Evolutionary conservation across 2,329 filamentous ascomycete genomes (phyloP).

Genomic region (Fusarium mangiferae): DNA sequence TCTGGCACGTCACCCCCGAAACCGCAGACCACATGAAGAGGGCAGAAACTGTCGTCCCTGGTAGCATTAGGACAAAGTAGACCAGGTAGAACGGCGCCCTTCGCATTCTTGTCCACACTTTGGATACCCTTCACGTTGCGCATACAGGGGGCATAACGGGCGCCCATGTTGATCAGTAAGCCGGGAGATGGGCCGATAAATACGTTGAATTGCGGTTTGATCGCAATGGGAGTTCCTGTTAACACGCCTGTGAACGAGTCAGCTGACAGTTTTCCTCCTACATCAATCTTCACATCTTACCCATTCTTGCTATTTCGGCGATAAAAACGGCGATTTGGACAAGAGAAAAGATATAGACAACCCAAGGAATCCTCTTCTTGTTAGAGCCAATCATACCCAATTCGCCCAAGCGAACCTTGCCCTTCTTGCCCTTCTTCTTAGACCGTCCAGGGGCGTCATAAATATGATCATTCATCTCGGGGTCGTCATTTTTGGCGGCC

Average conservation of each 20-base stretch:
- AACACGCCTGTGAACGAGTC: slow-evolving; percentile 66
- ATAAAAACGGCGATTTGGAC: slow-evolving; percentile 89
- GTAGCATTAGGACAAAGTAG: slow-evolving; percentile 90
- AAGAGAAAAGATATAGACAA: slow-evolving; percentile 82
- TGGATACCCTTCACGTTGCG: slow-evolving; percentile 78
- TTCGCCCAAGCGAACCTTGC: slow-evolving; percentile 65
- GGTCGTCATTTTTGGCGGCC: slow-evolving; percentile 54
- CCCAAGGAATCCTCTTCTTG: slow-evolving; percentile 74
- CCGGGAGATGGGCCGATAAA: slow-evolving; percentile 96
- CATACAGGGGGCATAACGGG: slow-evolving; percentile 94
- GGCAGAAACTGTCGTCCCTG: slow-evolving; percentile 69
- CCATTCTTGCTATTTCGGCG: slow-evolving; percentile 85
- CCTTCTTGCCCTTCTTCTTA: slow-evolving; percentile 51
- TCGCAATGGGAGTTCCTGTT: slow-evolving; percentile 82
- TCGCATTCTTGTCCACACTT: slow-evolving; percentile 51
- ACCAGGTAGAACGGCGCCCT: slow-evolving; percentile 46
- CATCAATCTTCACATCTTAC: slow-evolving; percentile 58
- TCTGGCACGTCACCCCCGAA: slow-evolving; percentile 76
- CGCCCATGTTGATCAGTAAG: slow-evolving; percentile 96
- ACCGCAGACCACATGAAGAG: slow-evolving; percentile 83
- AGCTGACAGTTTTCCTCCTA: slow-evolving; percentile 8
- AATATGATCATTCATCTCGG: slow-evolving; percentile 65
- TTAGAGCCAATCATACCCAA: slow-evolving; percentile 68
- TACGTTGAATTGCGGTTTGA: slow-evolving; percentile 87
- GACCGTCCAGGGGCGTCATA: slow-evolving; percentile 62